Evolutionary conservation across 768 basidiomycete species (phyloP).

Genomic region (Guyanaporus albipodus): DNA sequence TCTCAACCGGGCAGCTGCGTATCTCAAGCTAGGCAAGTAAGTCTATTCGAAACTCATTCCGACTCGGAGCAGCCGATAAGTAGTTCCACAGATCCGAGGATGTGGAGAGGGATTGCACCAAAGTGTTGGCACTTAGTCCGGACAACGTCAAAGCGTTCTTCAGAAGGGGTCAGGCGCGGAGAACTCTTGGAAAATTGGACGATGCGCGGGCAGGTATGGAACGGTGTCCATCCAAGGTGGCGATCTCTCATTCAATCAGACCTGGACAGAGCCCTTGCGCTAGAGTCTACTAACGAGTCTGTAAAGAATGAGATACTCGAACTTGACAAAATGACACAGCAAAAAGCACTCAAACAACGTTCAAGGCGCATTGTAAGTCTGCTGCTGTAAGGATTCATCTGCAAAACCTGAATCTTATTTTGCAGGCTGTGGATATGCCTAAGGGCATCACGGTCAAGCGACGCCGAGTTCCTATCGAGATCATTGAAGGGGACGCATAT

Average conservation of each 20-base stretch:
- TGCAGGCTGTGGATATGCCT: conserved; percentile 4
- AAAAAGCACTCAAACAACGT: conserved; percentile 28
- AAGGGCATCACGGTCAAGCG: conserved; percentile 34
- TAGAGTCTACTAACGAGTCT: conserved; percentile 63
- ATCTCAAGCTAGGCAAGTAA: conserved; percentile 93
- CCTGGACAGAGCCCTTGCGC: conserved; percentile 48
- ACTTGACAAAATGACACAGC: conserved; percentile 38
- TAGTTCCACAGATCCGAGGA: conserved; percentile 57
- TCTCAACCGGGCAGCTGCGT: conserved; percentile 87
- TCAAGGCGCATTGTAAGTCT: conserved; percentile 32
- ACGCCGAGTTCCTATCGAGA: conserved; percentile 61
- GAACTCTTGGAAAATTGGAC: conserved; percentile 46
- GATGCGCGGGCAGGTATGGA: conserved; percentile 59
- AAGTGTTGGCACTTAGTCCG: conserved; percentile 49
- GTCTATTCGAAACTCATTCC: conserved; percentile 32
- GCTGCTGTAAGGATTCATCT: neutral
- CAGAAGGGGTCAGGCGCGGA: conserved; percentile 70
- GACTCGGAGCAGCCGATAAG: conserved; percentile 2
- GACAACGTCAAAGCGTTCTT: conserved; percentile 79
- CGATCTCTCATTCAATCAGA: conserved; percentile 41
- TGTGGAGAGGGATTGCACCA: conserved; percentile 76
- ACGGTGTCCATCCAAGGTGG: neutral
- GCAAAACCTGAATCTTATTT: conserved; percentile 7
- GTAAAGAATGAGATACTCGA: conserved; percentile 61
- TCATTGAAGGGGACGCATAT: conserved; percentile 40